Percentiles rank a stretch among this genome's conserved stretches.
Evolutionary conservation across 495 filamentous ascomycete genomes (phyloP).

Genomic region (Cercophora sp.): DNA sequence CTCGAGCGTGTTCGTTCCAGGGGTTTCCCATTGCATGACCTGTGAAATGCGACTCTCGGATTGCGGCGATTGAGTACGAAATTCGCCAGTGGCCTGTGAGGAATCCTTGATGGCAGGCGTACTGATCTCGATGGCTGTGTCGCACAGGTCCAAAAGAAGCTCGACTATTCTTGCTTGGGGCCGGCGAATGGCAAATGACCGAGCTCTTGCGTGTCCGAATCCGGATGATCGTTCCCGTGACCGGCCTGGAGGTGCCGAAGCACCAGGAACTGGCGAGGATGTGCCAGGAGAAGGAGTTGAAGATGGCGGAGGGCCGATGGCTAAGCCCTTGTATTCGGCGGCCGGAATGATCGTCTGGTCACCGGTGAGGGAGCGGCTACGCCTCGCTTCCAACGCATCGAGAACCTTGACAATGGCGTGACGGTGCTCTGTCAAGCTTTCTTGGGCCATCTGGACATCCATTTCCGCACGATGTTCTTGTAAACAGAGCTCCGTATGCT

Average conservation of each 20-base stretch:
- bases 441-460: slow-evolving; percentile 93
- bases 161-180: slow-evolving; percentile 91
- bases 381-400: slow-evolving; percentile 82
- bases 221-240: slow-evolving; percentile 79
- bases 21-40: slow-evolving; percentile 92
- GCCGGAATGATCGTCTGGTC: slow-evolving; percentile 54
- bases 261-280: slow-evolving; percentile 54
- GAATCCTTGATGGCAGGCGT: slow-evolving; percentile 86
- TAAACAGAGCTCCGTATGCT: slow-evolving; percentile 92
- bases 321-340: slow-evolving; percentile 86
- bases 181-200: slow-evolving; percentile 80
- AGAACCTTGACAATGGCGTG: slow-evolving; percentile 94
- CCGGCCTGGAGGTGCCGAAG: slow-evolving; percentile 58
- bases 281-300: slow-evolving; percentile 60
- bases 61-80: slow-evolving; percentile 89
- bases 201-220: slow-evolving; percentile 66
- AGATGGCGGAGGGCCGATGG: slow-evolving; percentile 71
- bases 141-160: slow-evolving; percentile 88
- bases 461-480: slow-evolving; percentile 96
- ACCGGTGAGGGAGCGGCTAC: slow-evolving; percentile 59
- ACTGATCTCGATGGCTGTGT: slow-evolving; percentile 92
- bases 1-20: slow-evolving; percentile 83
- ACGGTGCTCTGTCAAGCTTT: slow-evolving; percentile 87
- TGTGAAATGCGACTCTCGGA: slow-evolving; percentile 91
- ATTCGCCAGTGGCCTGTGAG: slow-evolving; percentile 60